phyloP scores from a whole-genome alignment of 169 alveolate genomes.

The Eimeria praecox region DNA sequence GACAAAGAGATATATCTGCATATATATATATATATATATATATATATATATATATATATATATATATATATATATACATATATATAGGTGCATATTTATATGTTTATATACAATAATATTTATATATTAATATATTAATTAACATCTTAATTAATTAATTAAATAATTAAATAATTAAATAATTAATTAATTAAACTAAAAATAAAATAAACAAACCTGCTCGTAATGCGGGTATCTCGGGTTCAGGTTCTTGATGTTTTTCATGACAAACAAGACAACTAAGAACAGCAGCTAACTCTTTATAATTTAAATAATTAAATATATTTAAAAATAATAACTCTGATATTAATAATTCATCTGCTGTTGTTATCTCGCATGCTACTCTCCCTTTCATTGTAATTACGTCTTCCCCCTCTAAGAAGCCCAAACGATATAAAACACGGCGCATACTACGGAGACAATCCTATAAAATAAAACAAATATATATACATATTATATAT shows the following conservation, averaged over 20 bases:
- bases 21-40: too few species aligned
- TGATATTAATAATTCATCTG: constrained; percentile 98
- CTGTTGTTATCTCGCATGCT: constrained; percentile 99
- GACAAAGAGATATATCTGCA: too few species aligned
- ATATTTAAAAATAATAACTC: constrained; percentile 91
- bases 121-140: too few species aligned
- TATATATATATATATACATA: too few species aligned
- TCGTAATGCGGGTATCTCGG: constrained; percentile 86
- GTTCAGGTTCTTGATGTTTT: constrained; percentile 87
- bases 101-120: too few species aligned
- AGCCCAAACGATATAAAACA: constrained; percentile 95
- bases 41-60: too few species aligned
- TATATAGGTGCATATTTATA: too few species aligned
- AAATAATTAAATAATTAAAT: too few species aligned
- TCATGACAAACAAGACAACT: constrained; percentile 97
- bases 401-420: constrained; percentile 94
- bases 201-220: constrained; percentile 82
- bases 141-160: too few species aligned
- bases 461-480: constrained; percentile 84
- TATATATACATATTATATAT: neutral
- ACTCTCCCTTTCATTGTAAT: constrained; percentile 97
- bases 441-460: constrained; percentile 96
- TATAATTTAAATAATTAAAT: constrained; percentile 92
- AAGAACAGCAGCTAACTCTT: constrained; percentile 96
- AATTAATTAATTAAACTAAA: neutral